A percentile compares a stretch with the other conserved stretches of the same genome.
phyloP scores from a whole-genome alignment of 768 basidiomycete genomes.

The Boletus rex-veris region DNA sequence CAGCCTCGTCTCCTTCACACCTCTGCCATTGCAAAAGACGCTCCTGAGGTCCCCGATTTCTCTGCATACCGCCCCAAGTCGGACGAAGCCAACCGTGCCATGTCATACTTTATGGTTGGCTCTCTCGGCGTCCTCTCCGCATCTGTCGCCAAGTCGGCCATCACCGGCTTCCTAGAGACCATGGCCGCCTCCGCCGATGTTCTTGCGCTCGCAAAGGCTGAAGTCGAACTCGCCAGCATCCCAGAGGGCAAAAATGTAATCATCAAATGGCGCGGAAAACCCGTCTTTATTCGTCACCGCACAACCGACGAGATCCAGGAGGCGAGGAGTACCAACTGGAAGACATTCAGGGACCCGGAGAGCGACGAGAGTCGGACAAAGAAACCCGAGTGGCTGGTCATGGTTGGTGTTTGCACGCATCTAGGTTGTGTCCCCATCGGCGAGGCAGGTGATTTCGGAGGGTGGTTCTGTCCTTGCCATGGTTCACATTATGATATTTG shows the following conservation, averaged over 20 bases:
- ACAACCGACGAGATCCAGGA: conserved; percentile 90
- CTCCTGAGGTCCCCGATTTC: conserved; percentile 87
- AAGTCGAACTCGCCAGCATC: conserved; percentile 84
- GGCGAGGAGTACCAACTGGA: conserved; percentile 82
- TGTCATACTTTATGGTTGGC: conserved; percentile 90
- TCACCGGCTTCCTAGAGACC: conserved; percentile 90
- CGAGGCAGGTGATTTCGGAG: conserved; percentile 94
- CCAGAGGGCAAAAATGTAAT: conserved; percentile 98
- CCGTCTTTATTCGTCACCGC: conserved; percentile 98
- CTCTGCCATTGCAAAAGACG: conserved; percentile 62
- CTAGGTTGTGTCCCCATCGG: conserved; percentile 98
- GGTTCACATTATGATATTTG: conserved; percentile 98
- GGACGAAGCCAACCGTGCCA: conserved; percentile 62
- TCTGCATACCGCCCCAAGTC: conserved; percentile 72
- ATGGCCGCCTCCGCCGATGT: conserved; percentile 99
- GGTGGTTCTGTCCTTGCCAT: conserved; percentile 99
- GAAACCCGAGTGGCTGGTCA: conserved; percentile 95
- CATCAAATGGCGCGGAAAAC: conserved; percentile 99
- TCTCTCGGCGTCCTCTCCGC: conserved; percentile 91
- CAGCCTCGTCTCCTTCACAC: conserved; percentile 78
- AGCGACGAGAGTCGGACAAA: conserved; percentile 83
- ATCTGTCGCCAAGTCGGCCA: conserved; percentile 88
- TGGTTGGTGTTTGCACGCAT: conserved; percentile 94
- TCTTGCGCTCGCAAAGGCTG: conserved; percentile 95
- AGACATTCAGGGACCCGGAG: conserved; percentile 88